Percentiles rank a stretch among this genome's conserved stretches.
Evolutionary conservation across 176 grass and related monocot genomes (phyloP).

Genomic region (Oryza meyeriana): DNA sequence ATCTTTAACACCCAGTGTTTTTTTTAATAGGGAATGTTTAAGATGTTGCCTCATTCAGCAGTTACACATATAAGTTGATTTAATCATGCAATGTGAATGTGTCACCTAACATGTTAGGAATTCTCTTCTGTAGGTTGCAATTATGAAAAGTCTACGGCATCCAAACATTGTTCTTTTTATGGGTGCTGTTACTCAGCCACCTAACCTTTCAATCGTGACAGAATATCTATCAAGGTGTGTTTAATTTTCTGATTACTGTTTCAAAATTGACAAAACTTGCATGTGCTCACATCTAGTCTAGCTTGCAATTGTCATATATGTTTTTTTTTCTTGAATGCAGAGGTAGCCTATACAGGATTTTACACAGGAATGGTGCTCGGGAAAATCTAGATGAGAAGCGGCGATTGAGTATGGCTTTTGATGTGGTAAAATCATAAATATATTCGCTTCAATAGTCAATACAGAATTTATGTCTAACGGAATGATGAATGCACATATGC

Average conservation of each 20-base stretch:
- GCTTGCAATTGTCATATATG: not conserved
- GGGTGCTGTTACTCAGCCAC: conserved; percentile 87
- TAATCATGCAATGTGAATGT: not conserved
- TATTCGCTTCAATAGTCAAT: conserved; percentile 20
- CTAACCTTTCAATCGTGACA: conserved; percentile 75
- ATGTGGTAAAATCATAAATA: conserved; percentile 55
- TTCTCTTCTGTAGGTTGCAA: conserved; percentile 61
- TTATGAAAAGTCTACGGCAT: conserved; percentile 92
- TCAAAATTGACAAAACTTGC: not conserved
- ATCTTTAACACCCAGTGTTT: not conserved
- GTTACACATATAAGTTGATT: not conserved
- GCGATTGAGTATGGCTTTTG: conserved; percentile 82
- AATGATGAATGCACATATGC: conserved; percentile 1
- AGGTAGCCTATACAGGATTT: conserved; percentile 78
- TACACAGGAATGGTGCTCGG: conserved; percentile 49
- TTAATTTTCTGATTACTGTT: conserved; percentile 19
- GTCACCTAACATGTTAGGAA: not conserved
- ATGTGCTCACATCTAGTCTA: not conserved
- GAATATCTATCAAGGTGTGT: conserved; percentile 81
- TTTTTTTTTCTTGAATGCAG: conserved; percentile 42
- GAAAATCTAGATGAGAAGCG: conserved; percentile 71
- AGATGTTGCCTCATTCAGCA: not conserved
- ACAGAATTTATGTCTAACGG: conserved; percentile 8
- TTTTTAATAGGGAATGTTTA: conserved; percentile 20
- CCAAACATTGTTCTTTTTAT: conserved; percentile 97